Evolutionary conservation across 257 asterid genomes (phyloP).

Genomic region (Fraxinus pennsylvanica): DNA sequence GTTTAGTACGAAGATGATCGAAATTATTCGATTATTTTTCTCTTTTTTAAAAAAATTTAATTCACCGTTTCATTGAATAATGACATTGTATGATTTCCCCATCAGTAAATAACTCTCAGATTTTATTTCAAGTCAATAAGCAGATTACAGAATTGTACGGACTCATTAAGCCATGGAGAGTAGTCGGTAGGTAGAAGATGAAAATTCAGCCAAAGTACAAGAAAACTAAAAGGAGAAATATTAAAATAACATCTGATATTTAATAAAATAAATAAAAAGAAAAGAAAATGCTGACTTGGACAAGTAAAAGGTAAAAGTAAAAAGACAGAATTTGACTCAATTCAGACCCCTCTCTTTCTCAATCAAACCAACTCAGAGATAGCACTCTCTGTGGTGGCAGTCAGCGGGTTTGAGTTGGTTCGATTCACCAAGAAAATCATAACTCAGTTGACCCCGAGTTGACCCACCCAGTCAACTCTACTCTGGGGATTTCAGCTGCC

Average conservation of each 20-base stretch:
- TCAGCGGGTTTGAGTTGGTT: constrained; percentile 31
- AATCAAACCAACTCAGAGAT: constrained; percentile 34
- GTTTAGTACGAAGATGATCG: too few relatives aligned
- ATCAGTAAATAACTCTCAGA: not conserved
- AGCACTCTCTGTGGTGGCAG: constrained; percentile 27
- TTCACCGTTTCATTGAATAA: too few relatives aligned
- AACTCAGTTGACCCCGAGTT: constrained; percentile 18
- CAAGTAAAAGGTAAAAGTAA: constrained; percentile 40
- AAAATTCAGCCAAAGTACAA: constrained; percentile 1
- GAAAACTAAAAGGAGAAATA: constrained; percentile 11
- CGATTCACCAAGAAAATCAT: constrained; percentile 6
- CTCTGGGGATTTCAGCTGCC: constrained; percentile 50
- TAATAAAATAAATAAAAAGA: not conserved
- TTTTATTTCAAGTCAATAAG: not conserved
- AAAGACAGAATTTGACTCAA: constrained; percentile 63
- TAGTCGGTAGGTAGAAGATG: not conserved
- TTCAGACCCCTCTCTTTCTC: constrained; percentile 32
- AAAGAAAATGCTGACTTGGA: constrained; percentile 29
- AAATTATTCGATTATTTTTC: too few relatives aligned
- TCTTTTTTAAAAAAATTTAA: too few relatives aligned
- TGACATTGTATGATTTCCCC: not conserved
- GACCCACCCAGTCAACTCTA: constrained; percentile 27
- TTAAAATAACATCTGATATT: constrained; percentile 21
- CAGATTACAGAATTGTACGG: constrained; percentile 18
- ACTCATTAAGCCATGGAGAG: constrained; percentile 8